These are phyloP conservation scores for Podaxis pistillaris DNA, from an alignment of 768 basidiomycete species.

Conservation along the genomic window DNA sequence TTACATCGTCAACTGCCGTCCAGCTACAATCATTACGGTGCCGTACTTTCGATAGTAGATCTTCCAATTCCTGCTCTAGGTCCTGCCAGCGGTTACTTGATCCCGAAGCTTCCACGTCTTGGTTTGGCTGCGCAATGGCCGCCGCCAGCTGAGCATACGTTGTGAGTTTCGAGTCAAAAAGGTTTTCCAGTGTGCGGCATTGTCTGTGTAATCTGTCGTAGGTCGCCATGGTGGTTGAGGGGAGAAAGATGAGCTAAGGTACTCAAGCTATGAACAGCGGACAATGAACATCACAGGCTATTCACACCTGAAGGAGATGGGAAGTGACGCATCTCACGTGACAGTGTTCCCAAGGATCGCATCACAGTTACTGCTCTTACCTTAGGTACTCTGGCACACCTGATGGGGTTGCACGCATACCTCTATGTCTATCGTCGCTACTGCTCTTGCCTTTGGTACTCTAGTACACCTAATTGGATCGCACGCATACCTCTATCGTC, in stretches of 20 bases:
- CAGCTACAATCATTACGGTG: not conserved
- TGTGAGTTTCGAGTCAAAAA: conserved; percentile 89
- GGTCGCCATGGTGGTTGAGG: conserved; percentile 51
- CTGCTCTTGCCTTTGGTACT: too few species aligned
- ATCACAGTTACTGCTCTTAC: too few species aligned
- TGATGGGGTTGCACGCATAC: too few species aligned
- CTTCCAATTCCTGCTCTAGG: conserved; percentile 84
- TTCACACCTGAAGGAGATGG: not conserved
- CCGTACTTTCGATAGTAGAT: conserved; percentile 77
- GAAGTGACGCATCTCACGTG: not conserved
- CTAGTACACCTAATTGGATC: too few species aligned
- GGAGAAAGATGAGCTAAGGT: not conserved
- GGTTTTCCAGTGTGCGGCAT: conserved; percentile 89
- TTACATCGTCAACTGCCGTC: conserved; percentile 14
- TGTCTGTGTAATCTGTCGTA: conserved; percentile 92
- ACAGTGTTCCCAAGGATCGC: not conserved
- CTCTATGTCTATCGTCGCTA: too few species aligned
- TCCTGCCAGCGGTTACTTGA: conserved; percentile 76
- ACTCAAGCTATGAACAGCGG: not conserved
- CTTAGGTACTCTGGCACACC: too few species aligned
- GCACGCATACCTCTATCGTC: too few species aligned
- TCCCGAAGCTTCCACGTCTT: conserved; percentile 70
- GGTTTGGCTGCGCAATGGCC: conserved; percentile 48
- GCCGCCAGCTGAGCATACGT: conserved; percentile 87
- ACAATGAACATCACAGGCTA: not conserved